These are phyloP conservation scores for Cyclotella atomus DNA, from an alignment of 108 stramenopile genomes.

Conservation along the genomic window DNA sequence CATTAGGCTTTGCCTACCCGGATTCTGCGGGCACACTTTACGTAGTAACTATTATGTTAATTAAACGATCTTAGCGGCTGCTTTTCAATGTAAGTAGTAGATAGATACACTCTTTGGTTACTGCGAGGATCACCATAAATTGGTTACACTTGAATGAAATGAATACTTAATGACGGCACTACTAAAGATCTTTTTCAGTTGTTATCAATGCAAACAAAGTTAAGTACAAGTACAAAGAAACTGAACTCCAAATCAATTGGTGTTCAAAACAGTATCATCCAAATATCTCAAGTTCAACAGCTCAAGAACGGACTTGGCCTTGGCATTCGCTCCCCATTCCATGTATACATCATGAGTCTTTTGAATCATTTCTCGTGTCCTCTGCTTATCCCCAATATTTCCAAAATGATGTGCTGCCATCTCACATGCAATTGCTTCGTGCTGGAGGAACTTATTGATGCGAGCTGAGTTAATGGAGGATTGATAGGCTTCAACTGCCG, in stretches of 20 bases:
- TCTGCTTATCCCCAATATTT: constrained; percentile 12
- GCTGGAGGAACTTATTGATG: not conserved
- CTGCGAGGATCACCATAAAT: too few species aligned
- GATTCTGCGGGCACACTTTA: too few species aligned
- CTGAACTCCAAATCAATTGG: not conserved
- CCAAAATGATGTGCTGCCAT: constrained; percentile 19
- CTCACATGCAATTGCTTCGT: constrained; percentile 14
- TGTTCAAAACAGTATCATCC: not conserved
- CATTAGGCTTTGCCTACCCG: too few species aligned
- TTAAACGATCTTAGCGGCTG: too few species aligned
- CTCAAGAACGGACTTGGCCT: constrained; percentile 8
- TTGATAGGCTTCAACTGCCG: constrained; percentile 13
- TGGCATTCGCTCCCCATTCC: constrained; percentile 17
- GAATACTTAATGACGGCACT: not conserved
- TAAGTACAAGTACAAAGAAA: not conserved
- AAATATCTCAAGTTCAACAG: constrained; percentile 1
- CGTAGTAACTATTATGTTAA: too few species aligned
- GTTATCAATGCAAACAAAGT: not conserved
- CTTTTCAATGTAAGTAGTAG: too few species aligned
- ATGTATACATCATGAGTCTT: constrained; percentile 9
- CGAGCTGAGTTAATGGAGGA: constrained; percentile 1
- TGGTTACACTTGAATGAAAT: not conserved
- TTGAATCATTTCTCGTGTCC: constrained; percentile 18
- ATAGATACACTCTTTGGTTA: too few species aligned
- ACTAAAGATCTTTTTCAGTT: not conserved